Evolutionary conservation across 2,329 filamentous ascomycete genomes (phyloP), one percentile per base, ranked within the genome.

Genomic region (Fusarium miscanthi): DNA sequence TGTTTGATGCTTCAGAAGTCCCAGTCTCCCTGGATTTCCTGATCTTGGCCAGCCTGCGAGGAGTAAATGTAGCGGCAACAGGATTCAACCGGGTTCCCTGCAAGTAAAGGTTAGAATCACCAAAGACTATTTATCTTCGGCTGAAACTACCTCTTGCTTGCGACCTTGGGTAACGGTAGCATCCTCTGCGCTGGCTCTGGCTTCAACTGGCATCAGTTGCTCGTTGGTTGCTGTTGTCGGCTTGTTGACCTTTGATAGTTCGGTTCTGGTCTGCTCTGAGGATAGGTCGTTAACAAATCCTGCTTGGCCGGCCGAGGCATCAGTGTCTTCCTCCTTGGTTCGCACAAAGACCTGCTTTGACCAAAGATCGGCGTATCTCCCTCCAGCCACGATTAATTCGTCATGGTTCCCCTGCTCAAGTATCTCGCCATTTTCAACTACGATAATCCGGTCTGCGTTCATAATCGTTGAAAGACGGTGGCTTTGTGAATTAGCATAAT

Each of bases 391-490:
- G 53, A 93, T 84, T 25, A 93, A 81, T 27, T 88, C 85, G 10
- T 87, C 84, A 65, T 93, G 91, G 42, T 80, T 86, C 13, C 91
- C 91, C 72, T 89, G 84, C 77, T 93, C 90, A n/a, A 88, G 84
- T 53, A 93, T 85, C 70, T 86, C 83, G 16, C 91, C 91, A 58
- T 89, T 84, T 46, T 88, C 85, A 48, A 93, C 85, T 14, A 93
- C 91, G 58, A 92, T 86, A 66, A 93, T 92, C 30, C 86, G 84
- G 73, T 93, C 90, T 5, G 91, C 90, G 70, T 91, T 90, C 83
- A 91, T 90, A 60, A 93, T 90, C 1, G 92, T 94, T 1, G 91
- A 92, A 30, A 93, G 82, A 14, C 91, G 87, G 78, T 93, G 91
- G 0, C 88, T 90, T 60, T 16, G 35, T 62, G 27, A 21, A 59